phyloP scores from a whole-genome alignment of 2,329 filamentous ascomycete genomes.

The Colletotrichum sp. region DNA sequence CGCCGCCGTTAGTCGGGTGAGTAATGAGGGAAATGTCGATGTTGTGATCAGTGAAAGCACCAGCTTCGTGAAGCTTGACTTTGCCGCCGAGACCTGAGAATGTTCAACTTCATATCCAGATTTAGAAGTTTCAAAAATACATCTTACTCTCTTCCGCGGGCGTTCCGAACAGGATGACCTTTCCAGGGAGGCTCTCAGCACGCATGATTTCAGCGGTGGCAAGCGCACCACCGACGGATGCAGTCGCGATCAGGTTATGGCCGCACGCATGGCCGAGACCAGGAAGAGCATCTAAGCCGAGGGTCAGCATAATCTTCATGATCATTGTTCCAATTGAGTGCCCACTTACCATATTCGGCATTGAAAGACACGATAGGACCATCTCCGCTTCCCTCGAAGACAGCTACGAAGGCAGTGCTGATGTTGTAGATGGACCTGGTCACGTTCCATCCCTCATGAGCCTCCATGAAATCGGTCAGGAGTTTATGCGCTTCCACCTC shows the following conservation, averaged over 20 bases:
- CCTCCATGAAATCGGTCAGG: conserved; percentile 41
- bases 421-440: conserved; percentile 44
- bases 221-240: conserved; percentile 50
- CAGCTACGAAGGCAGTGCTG: conserved; percentile 48
- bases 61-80: conserved; percentile 45
- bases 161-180: conserved; percentile 52
- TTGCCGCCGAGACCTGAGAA: conserved; percentile 50
- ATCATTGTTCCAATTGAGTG: neutral
- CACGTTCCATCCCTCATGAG: conserved; percentile 42
- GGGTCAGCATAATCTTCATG: neutral
- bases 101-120: neutral
- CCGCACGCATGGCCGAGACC: conserved; percentile 41
- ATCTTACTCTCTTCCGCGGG: conserved; percentile 51
- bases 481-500: conserved; percentile 47
- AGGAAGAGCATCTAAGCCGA: conserved; percentile 35
- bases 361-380: conserved; percentile 48
- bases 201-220: conserved; percentile 50
- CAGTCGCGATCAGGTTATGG: conserved; percentile 49
- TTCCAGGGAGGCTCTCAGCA: conserved; percentile 44
- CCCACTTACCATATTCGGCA: conserved; percentile 36
- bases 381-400: conserved; percentile 39
- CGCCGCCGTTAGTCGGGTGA: conserved; percentile 25
- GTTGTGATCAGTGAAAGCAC: conserved; percentile 41
- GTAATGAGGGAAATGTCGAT: conserved; percentile 33
- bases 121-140: neutral